A percentile compares a stretch with the other conserved stretches of the same genome.
phyloP scores from a whole-genome alignment of 139 green algal genomes.

The Volvox reticuliferus region DNA sequence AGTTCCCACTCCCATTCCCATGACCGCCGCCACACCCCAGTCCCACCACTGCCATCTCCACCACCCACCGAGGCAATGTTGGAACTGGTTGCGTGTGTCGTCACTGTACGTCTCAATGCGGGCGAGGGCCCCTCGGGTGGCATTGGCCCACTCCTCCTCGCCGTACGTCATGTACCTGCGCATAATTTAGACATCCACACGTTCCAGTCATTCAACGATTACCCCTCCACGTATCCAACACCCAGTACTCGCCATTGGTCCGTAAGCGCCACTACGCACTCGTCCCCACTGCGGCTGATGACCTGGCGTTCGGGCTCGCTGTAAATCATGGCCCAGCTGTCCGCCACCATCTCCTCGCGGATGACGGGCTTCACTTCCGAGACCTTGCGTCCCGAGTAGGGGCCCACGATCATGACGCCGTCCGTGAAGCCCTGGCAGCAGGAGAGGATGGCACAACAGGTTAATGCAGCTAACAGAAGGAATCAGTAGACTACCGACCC shows the following conservation, averaged over 20 bases:
- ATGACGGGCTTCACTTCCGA: slow-evolving; percentile 93
- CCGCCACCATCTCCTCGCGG: slow-evolving; percentile 86
- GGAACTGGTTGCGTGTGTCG: slow-evolving; percentile 79
- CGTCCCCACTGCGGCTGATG: slow-evolving; percentile 91
- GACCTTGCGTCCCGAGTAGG: slow-evolving; percentile 86
- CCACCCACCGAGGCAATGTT: slow-evolving; percentile 79
- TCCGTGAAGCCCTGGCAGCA: slow-evolving; percentile 92
- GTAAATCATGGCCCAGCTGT: slow-evolving; percentile 88
- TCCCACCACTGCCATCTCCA: too few relatives aligned
- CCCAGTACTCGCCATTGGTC: slow-evolving; percentile 93
- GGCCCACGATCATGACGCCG: slow-evolving; percentile 92
- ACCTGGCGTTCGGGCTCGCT: slow-evolving; percentile 78
- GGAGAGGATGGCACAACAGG: too few relatives aligned
- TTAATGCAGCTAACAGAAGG: too few relatives aligned
- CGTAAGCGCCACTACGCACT: slow-evolving; percentile 98
- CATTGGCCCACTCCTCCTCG: slow-evolving; percentile 85
- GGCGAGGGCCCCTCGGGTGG: slow-evolving; percentile 69
- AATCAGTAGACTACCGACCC: too few relatives aligned
- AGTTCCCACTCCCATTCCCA: neutral
- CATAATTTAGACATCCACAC: neutral
- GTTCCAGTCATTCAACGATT: too few relatives aligned
- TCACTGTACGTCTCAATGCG: slow-evolving; percentile 85
- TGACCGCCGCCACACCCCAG: neutral
- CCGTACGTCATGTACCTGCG: slow-evolving; percentile 90
- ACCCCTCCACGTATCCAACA: slow-evolving; percentile 69